Conservation (phyloP, 441 rosid genomes). For the Cnidoscolus chayamansa region DNA sequence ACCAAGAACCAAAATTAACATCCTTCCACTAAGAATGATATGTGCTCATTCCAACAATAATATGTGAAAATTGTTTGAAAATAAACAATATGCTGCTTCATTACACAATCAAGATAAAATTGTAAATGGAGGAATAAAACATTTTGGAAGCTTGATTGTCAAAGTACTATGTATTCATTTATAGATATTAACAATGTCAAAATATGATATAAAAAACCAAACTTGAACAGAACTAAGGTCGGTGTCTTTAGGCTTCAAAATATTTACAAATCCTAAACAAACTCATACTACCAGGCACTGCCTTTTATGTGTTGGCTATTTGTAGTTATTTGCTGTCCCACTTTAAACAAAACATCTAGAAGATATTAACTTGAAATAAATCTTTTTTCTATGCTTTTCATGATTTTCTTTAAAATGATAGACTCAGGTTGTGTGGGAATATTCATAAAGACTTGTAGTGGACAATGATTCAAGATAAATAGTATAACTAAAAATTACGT, state of each 20-base stretch:
- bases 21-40: conserved; percentile 16
- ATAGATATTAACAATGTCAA: background rate
- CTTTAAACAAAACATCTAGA: background rate
- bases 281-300: background rate
- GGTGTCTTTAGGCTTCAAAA: background rate
- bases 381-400: background rate
- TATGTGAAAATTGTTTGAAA: background rate
- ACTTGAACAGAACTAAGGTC: background rate
- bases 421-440: background rate
- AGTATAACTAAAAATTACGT: background rate
- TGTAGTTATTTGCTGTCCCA: background rate
- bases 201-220: background rate
- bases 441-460: background rate
- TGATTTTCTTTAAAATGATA: background rate
- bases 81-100: conserved; percentile 4
- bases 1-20: conserved; percentile 25
- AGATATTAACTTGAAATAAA: background rate
- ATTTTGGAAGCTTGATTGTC: background rate
- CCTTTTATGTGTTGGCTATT: background rate
- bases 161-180: background rate
- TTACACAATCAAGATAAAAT: background rate
- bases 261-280: background rate
- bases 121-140: background rate
- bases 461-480: background rate
- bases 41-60: conserved; percentile 4